Evolutionary conservation across 2,329 filamentous ascomycete species (phyloP), one percentile per base, ranked within the genome.

Genomic region (Mycocentrospora acerina): DNA sequence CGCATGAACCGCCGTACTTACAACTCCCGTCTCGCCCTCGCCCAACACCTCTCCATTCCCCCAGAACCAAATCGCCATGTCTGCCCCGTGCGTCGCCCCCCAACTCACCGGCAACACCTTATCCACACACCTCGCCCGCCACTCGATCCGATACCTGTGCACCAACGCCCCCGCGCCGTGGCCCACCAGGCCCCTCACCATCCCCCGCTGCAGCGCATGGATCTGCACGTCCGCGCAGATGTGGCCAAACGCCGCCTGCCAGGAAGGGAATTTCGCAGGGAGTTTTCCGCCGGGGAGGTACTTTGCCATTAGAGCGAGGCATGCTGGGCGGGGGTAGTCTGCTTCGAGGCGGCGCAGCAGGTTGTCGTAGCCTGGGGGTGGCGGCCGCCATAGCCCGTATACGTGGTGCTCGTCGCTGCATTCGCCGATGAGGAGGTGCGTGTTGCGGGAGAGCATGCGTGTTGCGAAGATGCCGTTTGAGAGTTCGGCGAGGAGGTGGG

Each of bases 211-310:
- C 12, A 78, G 70, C 13, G 66, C 62, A 48, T 81, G 72, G 7
- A 81, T 73, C 51, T 81, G 78, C 44, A 79, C 72, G 37, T 79
- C 74, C 3, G 78, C 77, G 46, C 81, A 81, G 5, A 81, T 65
- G 11, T 64, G 65, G 1, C 77, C 78, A 53, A 79, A 81, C 0
- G 72, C 71, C 17, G 78, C 71, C 32, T 57, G 47, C 78, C 78
- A 81, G 50, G 72, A 62, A 25, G 61, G 55, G 29, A 64, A 71
- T 5, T 55, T 57, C 0, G 48, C 9, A 0, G 75, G 74, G 0
- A 79, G 52, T 4, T 58, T 44, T 1, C 62, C 55, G 9, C 33
- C 34, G 0, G 69, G 72, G 38, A 71, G 77, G 54, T 76, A 75
- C 12, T 72, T 48, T 0, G 53, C 42, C 38, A 78, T 62, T 7